Base-by-base conservation (phyloP, 192 early-diverging fungal species). In the Coemansia sp. region DNA sequence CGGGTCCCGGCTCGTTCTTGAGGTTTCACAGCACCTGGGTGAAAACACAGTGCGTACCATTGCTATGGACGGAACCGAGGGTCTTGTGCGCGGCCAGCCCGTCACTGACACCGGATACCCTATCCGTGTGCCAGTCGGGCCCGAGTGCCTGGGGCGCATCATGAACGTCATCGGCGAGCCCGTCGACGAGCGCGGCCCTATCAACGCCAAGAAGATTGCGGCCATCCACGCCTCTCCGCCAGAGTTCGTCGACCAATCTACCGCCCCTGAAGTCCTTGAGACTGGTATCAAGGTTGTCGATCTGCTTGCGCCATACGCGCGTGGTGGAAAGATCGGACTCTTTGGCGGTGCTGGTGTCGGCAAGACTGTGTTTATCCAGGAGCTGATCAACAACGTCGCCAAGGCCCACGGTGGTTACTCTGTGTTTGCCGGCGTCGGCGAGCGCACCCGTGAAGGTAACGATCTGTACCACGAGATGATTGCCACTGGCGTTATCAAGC, bases 401-500 rank as follows among this genome's bases (percentile, higher is more conserved):
- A 97, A 97, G 87, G 94, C 89, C 48, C 94, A 96, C 85, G 94
- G 93, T 89, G 94, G 95, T 90, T 97, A 92, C 91, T 97, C 95
- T 55, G 92, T 97, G 61, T 97, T 97, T 86, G 91, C 90, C 69
- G 95, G 95, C 88, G 95, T 97, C 84, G 95, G 95, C 74, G 95
- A 97, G 86, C 95, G 95, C 85, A 97, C 95, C 61, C 93, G 95
- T 88, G 95, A 97, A 86, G 95, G 95, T 85, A 97, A 97, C 88
- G 95, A 97, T 87, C 88, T 97, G 85, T 97, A 97, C 91, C 93
- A 95, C 88, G 95, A 97, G 88, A 97, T 97, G 95, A 90, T 91
- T 74, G 83, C 89, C 63, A 91, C 93, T 56, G 95, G 95, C 86
- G 95, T 97, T 75, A 97, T 97, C 85, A 86, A 95, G 83, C 89